Percentiles rank a stretch among this genome's conserved stretches.
Evolutionary conservation across 2,329 filamentous ascomycete genomes (phyloP).

Genomic region (Ascocoryne sarcoides): DNA sequence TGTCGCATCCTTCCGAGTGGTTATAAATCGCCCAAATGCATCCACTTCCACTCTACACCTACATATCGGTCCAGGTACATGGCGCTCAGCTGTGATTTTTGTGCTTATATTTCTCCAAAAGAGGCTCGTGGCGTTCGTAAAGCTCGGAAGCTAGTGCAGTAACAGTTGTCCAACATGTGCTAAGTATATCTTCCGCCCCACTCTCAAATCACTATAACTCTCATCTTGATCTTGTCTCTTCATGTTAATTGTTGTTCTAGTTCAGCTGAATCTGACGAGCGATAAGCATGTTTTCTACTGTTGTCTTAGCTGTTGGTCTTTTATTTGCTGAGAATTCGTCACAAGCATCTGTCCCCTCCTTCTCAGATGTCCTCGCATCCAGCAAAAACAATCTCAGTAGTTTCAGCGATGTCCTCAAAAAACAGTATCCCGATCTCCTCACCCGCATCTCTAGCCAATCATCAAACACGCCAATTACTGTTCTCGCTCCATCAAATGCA

Average conservation of each 20-base stretch:
- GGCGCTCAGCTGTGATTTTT: background rate
- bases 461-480: constrained; percentile 33
- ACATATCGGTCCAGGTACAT: background rate
- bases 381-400: constrained; percentile 5
- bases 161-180: background rate
- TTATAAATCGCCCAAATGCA: background rate
- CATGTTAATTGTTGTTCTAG: background rate
- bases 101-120: too few species aligned
- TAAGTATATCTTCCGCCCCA: background rate
- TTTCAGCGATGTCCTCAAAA: constrained; percentile 5
- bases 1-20: background rate
- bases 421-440: constrained; percentile 7
- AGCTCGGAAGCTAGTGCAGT: background rate
- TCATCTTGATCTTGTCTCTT: background rate
- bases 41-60: background rate
- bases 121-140: background rate
- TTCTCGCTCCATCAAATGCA: constrained; percentile 25
- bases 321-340: background rate
- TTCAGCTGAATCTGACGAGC: too few species aligned
- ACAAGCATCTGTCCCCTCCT: background rate
- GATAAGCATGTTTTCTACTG: background rate
- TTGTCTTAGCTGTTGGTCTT: background rate
- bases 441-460: constrained; percentile 3
- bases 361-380: constrained; percentile 4
- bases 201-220: background rate